Conservation (phyloP, 2,329 filamentous ascomycete species). For the Meredithiella fracta region DNA sequence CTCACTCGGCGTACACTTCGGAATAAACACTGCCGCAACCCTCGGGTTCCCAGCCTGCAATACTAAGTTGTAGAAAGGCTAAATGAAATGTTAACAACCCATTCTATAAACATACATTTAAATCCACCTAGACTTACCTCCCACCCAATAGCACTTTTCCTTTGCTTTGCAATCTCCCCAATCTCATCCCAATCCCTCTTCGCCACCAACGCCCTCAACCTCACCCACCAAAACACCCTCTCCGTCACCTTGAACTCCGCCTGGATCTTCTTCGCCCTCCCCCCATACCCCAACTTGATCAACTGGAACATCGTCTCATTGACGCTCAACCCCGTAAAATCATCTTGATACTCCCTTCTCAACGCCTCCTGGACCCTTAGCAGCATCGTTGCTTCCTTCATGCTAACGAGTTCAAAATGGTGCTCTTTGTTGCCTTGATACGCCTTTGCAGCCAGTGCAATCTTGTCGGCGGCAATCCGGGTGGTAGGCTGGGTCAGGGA, state of each 20-base stretch:
- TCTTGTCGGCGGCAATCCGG: slow-evolving; percentile 61
- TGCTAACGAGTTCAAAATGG: slow-evolving; percentile 51
- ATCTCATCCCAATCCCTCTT: slow-evolving; percentile 86
- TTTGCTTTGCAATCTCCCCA: slow-evolving; percentile 62
- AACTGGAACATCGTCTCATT: slow-evolving; percentile 89
- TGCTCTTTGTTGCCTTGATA: slow-evolving; percentile 71
- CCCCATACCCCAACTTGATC: slow-evolving; percentile 63
- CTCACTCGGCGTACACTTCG: slow-evolving; percentile 63
- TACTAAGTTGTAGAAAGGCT: slow-evolving; percentile 85
- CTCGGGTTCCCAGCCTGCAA: slow-evolving; percentile 80
- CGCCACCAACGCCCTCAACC: slow-evolving; percentile 73
- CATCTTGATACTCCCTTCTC: slow-evolving; percentile 63
- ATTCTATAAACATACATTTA: no score
- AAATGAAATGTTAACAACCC: neutral
- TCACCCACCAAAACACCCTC: slow-evolving; percentile 74
- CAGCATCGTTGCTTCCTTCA: slow-evolving; percentile 67
- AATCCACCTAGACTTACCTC: slow-evolving; percentile 41
- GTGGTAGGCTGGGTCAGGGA: slow-evolving; percentile 57
- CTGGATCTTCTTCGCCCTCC: slow-evolving; percentile 74
- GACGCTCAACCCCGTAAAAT: slow-evolving; percentile 67
- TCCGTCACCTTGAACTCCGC: slow-evolving; percentile 87
- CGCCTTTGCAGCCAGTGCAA: slow-evolving; percentile 70
- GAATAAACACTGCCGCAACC: slow-evolving; percentile 66
- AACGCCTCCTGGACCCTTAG: slow-evolving; percentile 75
- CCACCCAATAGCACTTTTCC: slow-evolving; percentile 91